Evolutionary conservation across 768 basidiomycete genomes (phyloP).

Genomic region (Psilocybe azurescens): DNA sequence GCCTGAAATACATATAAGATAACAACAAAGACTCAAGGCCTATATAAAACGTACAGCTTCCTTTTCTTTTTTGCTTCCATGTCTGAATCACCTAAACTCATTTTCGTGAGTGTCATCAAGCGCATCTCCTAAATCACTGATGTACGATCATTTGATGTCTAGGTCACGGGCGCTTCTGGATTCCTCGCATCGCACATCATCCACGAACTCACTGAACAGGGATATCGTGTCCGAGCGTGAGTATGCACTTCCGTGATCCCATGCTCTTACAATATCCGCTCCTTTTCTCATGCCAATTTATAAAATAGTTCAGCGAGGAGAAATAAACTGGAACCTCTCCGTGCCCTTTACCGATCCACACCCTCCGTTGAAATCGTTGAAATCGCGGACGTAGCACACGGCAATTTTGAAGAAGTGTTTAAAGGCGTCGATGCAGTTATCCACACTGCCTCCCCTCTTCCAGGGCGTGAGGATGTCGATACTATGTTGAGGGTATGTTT

Average conservation of each 20-base stretch:
- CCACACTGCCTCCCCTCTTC: constrained; percentile 44
- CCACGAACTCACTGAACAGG: constrained; percentile 43
- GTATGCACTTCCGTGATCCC: too few relatives aligned
- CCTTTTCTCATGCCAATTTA: background rate
- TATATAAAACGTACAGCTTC: too few relatives aligned
- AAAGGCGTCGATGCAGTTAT: constrained; percentile 51
- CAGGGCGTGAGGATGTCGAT: constrained; percentile 23
- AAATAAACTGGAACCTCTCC: constrained; percentile 23
- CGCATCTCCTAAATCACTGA: too few relatives aligned
- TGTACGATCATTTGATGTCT: too few relatives aligned
- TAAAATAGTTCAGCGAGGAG: constrained; percentile 24
- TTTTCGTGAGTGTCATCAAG: background rate
- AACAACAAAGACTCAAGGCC: too few relatives aligned
- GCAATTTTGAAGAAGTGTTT: constrained; percentile 50
- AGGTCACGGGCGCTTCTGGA: constrained; percentile 54
- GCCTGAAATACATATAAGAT: too few relatives aligned
- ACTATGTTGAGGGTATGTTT: constrained; percentile 26
- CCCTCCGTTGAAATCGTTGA: constrained; percentile 30
- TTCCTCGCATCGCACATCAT: constrained; percentile 50
- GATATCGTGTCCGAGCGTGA: constrained; percentile 55
- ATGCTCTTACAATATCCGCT: too few relatives aligned
- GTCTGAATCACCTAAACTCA: constrained; percentile 1
- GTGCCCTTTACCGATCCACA: constrained; percentile 18
- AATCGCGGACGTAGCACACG: constrained; percentile 32
- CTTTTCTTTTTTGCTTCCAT: background rate